Evolutionary conservation across 768 basidiomycete species (phyloP), one percentile per base, ranked within the genome.

Genomic region (Russula ochroleuca): DNA sequence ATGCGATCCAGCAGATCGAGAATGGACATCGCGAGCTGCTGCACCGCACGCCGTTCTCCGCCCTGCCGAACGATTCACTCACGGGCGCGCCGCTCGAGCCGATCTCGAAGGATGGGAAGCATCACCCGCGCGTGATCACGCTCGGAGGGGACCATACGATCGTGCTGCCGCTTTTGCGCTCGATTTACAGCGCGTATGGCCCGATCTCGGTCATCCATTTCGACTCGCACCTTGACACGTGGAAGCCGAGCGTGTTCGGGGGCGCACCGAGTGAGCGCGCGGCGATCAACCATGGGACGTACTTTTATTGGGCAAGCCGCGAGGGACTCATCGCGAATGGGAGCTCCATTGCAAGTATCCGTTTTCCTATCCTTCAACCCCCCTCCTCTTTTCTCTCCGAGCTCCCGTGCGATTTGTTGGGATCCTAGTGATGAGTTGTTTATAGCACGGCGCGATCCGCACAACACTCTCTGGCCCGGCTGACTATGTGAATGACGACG

Each of bases 71-170:
- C 62, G 85, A 89, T 68, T 77, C 83, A 0, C 57, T 80, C 56
- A 86, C 84, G 15, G 87, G 87, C 5, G 68, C 80, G 68, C 75
- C 78, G 33, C 80, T 88, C 23, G 70, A 75, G 15, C 84, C 88
- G 21, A 74, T 90, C 49, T 82, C 88, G 47, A 70, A 75, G 21
- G 90, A 94, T 64, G 90, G 88, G 14, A 84, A 83, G 70, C 78
- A 83, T 59, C 92, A 94, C 70, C 92, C 92, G 0, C 79, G 90
- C 43, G 76, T 94, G 59, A 81, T 94, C 64, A 90, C 91, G 23
- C 83, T 94, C 38, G 93, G 93, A 23, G 92, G 93, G 4, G 92
- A 94, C 70, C 92, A 94, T 71, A 92, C 91, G 10, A 90, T 94
- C 65, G 90, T 85, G 41, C 73, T 86, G 8, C 85, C 85, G 17